phyloP scores from a whole-genome alignment of 2,329 filamentous ascomycete species.

The Beauveria sp. region DNA sequence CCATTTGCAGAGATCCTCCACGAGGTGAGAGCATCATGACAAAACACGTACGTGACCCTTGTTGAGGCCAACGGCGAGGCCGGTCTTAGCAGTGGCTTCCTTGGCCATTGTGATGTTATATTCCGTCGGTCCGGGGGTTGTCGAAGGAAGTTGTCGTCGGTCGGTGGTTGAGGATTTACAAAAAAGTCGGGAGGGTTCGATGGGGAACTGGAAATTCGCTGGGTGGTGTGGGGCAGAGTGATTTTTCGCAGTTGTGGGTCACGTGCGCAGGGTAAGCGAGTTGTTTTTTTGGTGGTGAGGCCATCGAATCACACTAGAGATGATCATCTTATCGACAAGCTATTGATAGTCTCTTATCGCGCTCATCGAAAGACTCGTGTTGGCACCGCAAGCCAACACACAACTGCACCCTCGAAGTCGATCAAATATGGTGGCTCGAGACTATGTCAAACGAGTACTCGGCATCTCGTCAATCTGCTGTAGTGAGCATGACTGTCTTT shows the following conservation, averaged over 20 bases:
- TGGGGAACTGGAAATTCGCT: constrained; percentile 4
- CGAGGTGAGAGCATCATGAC: constrained; percentile 57
- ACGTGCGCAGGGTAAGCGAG: constrained; percentile 20
- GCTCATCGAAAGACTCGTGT: neutral
- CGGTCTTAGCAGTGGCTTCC: constrained; percentile 49
- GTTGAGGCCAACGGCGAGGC: constrained; percentile 56
- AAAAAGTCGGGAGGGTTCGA: neutral
- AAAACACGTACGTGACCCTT: constrained; percentile 52
- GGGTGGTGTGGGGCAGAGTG: constrained; percentile 8
- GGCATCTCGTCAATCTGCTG: no score
- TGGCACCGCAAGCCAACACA: neutral
- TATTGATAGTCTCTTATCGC: neutral
- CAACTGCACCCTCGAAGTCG: no score
- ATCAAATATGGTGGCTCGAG: no score
- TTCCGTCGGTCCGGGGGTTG: constrained; percentile 15
- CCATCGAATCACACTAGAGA: neutral
- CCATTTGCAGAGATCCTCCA: constrained; percentile 59
- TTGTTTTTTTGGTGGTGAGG: neutral
- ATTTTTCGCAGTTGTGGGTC: constrained; percentile 19
- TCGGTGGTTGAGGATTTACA: constrained; percentile 24
- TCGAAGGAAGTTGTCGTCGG: constrained; percentile 19
- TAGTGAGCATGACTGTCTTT: no score
- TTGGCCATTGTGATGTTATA: constrained; percentile 44
- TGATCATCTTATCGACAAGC: neutral
- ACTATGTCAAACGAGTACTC: no score